Evolutionary conservation across 2,329 filamentous ascomycete genomes (phyloP), one percentile per base, ranked within the genome.

Genomic region (Chaetomium sp.): DNA sequence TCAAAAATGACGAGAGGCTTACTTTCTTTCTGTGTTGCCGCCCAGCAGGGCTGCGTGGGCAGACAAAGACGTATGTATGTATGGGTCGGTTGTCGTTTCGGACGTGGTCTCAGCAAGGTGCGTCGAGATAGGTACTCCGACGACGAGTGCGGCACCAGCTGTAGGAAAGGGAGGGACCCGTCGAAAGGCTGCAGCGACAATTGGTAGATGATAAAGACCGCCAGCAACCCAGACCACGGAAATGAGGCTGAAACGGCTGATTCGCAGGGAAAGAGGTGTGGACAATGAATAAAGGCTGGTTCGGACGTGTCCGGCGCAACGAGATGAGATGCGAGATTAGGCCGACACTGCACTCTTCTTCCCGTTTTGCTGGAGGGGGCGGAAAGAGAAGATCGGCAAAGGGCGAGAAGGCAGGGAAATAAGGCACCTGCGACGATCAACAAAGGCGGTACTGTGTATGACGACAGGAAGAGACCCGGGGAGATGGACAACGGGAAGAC

Each of bases 221-320:
- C 54, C 27, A 45, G 61, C 29, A 29, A 50, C 53, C n/a, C 63
- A 47, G 57, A 57, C 38, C n/a, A 61, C 54, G 51, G 56, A 53
- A 67, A 59, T 58, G 62, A 64, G 53, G 53, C 50, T 53, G 66
- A 54, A 58, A 65, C 25, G 59, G 58, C 55, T 55, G 57, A 62
- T 49, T 66, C 59, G 58, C 59, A 60, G 57, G 19, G 62, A 6
- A 54, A 23, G 63, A 51, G 53, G 62, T 58, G 63, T 62, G 64
- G 65, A 65, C 61, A 65, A 65, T 62, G 64, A 65, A 69, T 57
- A 68, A 70, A 70, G 66, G 62, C 62, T 60, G 65, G 62, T 62
- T 60, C 61, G 58, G 61, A 63, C 62, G 54, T 55, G 55, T 59
- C 62, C 51, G 58, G 59, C 51, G 53, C 23, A 19, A 55, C 50